These are phyloP conservation scores for Kwoniella bestiolae DNA, from an alignment of 768 basidiomycete genomes.

Conservation along the genomic window DNA sequence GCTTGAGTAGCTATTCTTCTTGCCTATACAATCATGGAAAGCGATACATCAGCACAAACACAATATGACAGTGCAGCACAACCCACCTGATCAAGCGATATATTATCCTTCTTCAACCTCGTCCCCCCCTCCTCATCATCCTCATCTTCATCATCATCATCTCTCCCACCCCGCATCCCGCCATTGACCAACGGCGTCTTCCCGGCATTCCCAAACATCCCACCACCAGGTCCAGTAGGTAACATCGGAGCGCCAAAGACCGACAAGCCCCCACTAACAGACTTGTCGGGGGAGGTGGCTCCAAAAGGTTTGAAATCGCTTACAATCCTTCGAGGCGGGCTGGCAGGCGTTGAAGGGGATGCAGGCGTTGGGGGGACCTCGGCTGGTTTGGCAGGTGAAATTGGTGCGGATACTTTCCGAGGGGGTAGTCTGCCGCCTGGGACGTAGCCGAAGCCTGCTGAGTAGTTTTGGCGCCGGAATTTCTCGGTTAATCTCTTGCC, in stretches of 20 bases:
- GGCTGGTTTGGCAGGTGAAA: conserved; percentile 56
- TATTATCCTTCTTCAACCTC: conserved; percentile 66
- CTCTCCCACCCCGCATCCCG: conserved; percentile 62
- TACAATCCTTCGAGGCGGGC: conserved; percentile 84
- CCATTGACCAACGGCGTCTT: conserved; percentile 55
- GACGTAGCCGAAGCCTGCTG: conserved; percentile 62
- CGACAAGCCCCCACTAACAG: conserved; percentile 69
- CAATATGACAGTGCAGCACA: background rate
- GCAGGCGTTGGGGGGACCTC: conserved; percentile 29
- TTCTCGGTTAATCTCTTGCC: conserved; percentile 98
- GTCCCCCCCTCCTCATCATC: conserved; percentile 63
- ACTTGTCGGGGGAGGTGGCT: conserved; percentile 60
- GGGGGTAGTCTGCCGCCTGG: conserved; percentile 63
- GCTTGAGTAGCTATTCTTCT: conserved; percentile 56
- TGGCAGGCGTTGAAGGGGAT: conserved; percentile 55
- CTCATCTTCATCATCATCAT: conserved; percentile 77
- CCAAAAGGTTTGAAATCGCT: conserved; percentile 63
- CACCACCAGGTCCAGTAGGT: conserved; percentile 47
- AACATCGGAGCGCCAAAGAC: conserved; percentile 73
- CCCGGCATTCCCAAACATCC: conserved; percentile 47
- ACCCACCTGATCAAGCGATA: conserved; percentile 86
- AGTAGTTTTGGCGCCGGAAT: conserved; percentile 69
- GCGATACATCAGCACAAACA: too few relatives aligned
- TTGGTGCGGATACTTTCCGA: conserved; percentile 45
- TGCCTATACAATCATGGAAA: conserved; percentile 38